Evolutionary conservation across 345 rosid species (phyloP).

Genomic region (Salix viminalis): DNA sequence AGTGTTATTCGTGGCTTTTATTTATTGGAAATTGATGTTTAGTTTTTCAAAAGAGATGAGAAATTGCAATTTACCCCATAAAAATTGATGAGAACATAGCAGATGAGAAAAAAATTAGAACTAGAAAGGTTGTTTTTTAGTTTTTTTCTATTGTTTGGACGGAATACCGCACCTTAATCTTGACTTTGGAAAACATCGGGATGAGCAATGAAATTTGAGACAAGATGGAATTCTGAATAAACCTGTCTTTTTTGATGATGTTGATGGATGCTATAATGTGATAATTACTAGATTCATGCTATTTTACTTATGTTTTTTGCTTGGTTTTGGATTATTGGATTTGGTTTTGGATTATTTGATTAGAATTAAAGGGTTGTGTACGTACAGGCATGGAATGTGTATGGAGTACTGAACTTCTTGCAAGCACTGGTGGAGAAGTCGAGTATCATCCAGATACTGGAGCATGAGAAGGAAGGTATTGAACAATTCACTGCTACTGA

Average conservation of each 20-base stretch:
- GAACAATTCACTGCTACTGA: slow-evolving; percentile 95
- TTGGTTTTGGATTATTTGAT: background rate
- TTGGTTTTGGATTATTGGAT: background rate
- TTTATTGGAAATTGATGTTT: background rate
- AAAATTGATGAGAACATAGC: background rate
- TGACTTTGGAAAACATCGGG: background rate
- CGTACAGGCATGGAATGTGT: background rate
- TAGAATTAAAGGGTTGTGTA: background rate
- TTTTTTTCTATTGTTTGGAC: background rate
- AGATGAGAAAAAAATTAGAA: background rate
- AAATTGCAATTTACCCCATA: background rate
- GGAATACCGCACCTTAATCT: background rate
- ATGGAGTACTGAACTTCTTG: background rate
- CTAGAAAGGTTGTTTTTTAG: background rate
- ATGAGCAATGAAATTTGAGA: background rate
- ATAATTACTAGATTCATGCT: background rate
- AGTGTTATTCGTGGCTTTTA: background rate
- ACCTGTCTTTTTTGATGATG: background rate
- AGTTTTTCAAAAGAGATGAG: background rate
- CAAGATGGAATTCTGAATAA: background rate
- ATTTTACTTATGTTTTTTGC: background rate
- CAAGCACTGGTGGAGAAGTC: background rate
- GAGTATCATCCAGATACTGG: background rate
- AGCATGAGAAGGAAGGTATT: slow-evolving; percentile 71
- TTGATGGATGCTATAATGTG: background rate